A percentile compares a stretch with the other conserved stretches of the same genome.
Conservation (phyloP, 129 eudicot species). For the Dittrichia graveolens region DNA sequence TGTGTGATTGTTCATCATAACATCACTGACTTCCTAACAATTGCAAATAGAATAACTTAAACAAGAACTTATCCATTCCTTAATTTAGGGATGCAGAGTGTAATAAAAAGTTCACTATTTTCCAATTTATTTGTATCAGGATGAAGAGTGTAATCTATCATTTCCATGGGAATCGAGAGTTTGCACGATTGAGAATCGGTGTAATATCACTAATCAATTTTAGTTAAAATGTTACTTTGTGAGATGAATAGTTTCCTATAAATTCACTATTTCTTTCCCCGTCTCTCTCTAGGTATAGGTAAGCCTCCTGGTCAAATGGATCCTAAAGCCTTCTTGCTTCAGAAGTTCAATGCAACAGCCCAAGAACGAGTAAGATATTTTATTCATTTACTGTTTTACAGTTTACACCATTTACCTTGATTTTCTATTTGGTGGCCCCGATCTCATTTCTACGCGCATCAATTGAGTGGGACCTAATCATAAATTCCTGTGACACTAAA, state of each 20-base stretch:
- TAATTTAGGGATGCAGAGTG: background rate
- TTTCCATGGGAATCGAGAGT: conserved; percentile 76
- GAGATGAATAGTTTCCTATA: background rate
- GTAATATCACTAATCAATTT: conserved; percentile 1
- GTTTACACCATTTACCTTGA: conserved; percentile 10
- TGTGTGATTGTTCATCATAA: too few relatives aligned
- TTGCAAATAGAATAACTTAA: too few relatives aligned
- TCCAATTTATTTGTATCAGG: conserved; percentile 35
- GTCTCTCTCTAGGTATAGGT: conserved; percentile 62
- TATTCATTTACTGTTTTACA: background rate
- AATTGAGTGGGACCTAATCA: background rate
- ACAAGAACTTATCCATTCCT: too few relatives aligned
- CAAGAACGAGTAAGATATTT: conserved; percentile 60
- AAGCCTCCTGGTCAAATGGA: conserved; percentile 97
- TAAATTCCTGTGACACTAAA: background rate
- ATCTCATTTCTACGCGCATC: background rate
- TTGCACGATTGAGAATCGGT: conserved; percentile 88
- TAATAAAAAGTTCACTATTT: background rate
- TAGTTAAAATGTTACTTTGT: background rate
- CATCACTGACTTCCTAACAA: too few relatives aligned
- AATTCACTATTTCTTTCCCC: background rate
- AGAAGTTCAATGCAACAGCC: conserved; percentile 78
- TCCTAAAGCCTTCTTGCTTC: conserved; percentile 97
- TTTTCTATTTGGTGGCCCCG: background rate
- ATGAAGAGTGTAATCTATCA: conserved; percentile 80